These are phyloP conservation scores for Pyrus bretschneideri DNA, from an alignment of 306 rosid genomes.

Conservation along the genomic window DNA sequence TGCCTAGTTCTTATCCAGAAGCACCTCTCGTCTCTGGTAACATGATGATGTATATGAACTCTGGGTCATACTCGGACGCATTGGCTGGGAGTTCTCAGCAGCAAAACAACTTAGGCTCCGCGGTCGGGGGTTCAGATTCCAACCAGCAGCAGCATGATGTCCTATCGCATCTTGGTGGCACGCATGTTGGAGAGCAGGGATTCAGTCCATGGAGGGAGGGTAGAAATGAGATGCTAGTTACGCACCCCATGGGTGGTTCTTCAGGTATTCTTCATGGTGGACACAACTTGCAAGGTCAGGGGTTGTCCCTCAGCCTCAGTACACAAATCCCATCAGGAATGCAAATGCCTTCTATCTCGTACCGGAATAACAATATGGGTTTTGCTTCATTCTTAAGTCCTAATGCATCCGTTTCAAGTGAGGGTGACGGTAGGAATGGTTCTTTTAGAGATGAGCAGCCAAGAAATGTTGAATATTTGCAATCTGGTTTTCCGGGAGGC, in stretches of 20 bases:
- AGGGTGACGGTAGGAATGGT: conserved; percentile 38
- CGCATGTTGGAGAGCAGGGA: conserved; percentile 34
- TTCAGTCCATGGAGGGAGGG: conserved; percentile 55
- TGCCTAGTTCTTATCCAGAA: conserved; percentile 48
- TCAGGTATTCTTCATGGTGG: conserved; percentile 38
- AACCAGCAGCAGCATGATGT: conserved; percentile 47
- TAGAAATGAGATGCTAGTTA: conserved; percentile 47
- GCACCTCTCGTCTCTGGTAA: conserved; percentile 42
- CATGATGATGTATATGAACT: conserved; percentile 52
- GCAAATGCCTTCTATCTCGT: conserved; percentile 46
- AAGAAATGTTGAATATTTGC: conserved; percentile 40
- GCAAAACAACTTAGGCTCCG: conserved; percentile 39
- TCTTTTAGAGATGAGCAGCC: conserved; percentile 41
- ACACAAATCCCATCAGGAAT: conserved; percentile 52
- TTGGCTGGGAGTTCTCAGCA: conserved; percentile 42
- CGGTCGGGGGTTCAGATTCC: conserved; percentile 40
- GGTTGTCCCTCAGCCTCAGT: conserved; percentile 68
- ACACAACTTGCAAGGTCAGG: conserved; percentile 60
- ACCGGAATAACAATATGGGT: conserved; percentile 36
- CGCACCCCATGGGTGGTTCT: conserved; percentile 33
- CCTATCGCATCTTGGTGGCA: conserved; percentile 39
- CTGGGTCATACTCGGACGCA: conserved; percentile 37
- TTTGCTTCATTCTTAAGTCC: conserved; percentile 48
- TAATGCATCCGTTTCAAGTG: conserved; percentile 39
- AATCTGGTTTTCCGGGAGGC: conserved; percentile 38